Evolutionary conservation across 2,329 filamentous ascomycete species (phyloP).

Genomic region (Fusarium phyllophilum): DNA sequence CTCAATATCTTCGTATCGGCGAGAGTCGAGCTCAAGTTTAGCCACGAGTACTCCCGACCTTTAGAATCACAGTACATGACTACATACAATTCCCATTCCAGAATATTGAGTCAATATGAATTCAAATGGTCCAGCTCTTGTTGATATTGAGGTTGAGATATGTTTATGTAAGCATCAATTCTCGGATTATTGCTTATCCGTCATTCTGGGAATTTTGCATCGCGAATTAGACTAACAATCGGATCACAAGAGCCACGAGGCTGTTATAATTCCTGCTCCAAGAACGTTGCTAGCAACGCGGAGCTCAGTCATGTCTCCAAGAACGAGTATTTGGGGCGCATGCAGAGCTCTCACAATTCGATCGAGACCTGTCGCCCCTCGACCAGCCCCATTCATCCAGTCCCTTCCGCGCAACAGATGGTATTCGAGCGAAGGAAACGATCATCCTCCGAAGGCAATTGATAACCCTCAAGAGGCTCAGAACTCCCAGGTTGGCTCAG

Average conservation of each 20-base stretch:
- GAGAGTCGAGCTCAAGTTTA: neutral
- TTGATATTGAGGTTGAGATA: neutral
- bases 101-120: neutral
- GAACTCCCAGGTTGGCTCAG: constrained; percentile 7
- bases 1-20: neutral
- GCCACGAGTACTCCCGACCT: neutral
- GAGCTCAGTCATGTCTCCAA: constrained; percentile 49
- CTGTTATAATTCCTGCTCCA: constrained; percentile 37
- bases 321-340: constrained; percentile 48
- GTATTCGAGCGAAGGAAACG: constrained; percentile 49
- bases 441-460: constrained; percentile 39
- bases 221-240: constrained; percentile 33
- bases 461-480: constrained; percentile 25
- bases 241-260: constrained; percentile 41
- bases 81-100: neutral
- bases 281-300: constrained; percentile 43
- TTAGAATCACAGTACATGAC: neutral
- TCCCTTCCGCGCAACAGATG: constrained; percentile 38
- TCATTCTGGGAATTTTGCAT: constrained; percentile 41
- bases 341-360: constrained; percentile 49
- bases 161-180: constrained; percentile 34
- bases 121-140: neutral
- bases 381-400: constrained; percentile 37
- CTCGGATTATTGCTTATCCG: constrained; percentile 40
- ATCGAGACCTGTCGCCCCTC: constrained; percentile 42